Evolutionary conservation across 345 rosid genomes (phyloP).

Genomic region (Eucalyptus erythrocorys): DNA sequence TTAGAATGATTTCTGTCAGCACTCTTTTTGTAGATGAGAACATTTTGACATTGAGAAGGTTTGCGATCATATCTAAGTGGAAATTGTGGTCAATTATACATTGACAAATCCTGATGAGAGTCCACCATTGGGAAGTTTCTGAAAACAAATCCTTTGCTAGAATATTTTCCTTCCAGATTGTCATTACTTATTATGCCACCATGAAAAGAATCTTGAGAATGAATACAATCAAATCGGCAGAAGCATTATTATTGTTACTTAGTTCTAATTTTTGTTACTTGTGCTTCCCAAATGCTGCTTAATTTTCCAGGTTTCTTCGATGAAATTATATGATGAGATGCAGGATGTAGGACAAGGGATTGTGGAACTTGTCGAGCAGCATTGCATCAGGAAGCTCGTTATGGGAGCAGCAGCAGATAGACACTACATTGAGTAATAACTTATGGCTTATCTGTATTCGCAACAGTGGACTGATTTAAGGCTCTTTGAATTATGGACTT

Average conservation of each 20-base stretch:
- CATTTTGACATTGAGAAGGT: background rate
- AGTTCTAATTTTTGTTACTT: background rate
- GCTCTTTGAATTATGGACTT: background rate
- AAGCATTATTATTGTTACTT: background rate
- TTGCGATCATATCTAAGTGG: background rate
- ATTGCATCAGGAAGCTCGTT: constrained; percentile 47
- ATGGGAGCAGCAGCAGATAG: constrained; percentile 76
- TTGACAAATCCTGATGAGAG: background rate
- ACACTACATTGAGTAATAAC: constrained; percentile 31
- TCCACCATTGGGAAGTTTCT: background rate
- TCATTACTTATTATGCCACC: background rate
- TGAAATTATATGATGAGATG: constrained; percentile 27
- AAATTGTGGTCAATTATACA: background rate
- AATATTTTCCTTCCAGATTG: background rate
- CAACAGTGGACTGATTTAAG: background rate
- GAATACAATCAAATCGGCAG: background rate
- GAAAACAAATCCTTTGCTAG: background rate
- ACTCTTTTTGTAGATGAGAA: background rate
- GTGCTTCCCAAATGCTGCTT: background rate
- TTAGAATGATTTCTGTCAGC: background rate
- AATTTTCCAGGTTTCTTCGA: constrained; percentile 28
- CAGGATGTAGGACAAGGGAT: constrained; percentile 47
- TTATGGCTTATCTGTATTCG: background rate
- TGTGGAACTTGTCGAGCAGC: constrained; percentile 42
- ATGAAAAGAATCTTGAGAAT: background rate